Evolutionary conservation across 2,329 filamentous ascomycete species (phyloP), one percentile per base, ranked within the genome.

Genomic region (Geoglossum cookeanum): DNA sequence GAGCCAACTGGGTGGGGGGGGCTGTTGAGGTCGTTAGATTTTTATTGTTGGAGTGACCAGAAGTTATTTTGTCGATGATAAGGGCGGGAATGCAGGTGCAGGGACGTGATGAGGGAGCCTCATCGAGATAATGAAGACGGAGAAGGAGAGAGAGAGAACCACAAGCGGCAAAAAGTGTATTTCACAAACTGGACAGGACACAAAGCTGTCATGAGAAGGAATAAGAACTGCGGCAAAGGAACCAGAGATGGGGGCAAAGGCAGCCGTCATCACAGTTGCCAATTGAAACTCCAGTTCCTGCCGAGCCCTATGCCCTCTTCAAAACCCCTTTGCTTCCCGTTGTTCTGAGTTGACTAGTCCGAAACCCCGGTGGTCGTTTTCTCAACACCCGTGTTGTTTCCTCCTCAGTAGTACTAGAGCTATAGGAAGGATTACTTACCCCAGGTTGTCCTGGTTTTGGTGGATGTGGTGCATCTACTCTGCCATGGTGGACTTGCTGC

Each of bases 1-100:
- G 58, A 98, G 84, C 92, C 92, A 97, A 58, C 79, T 75, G n/a
- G 91, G 90, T 17, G 89, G 83, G 6, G 86, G 81, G 59, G 89
- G 87, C 88, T 94, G 51, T 29, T 44, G 33, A 11, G 33, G 33
- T 22, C 2, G 22, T 22, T 22, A 22, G 22, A 22, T 22, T 22
- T 22, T 22, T 22, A 22, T 22, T 22, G 22, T 22, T 22, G 22
- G 22, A 22, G 22, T 22, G 22, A 22, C 22, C 22, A 22, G 22
- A 2, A 22, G 22, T 22, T 22, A 1, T 22, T 22, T 22, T 22
- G 22, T 22, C 22, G 22, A 22, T 22, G 22, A 22, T 3, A 13
- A 37, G 35, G 35, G 35, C 11, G 35, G 35, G 35, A 37, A 37
- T 7, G 35, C 6, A 37, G 11, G 35, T 37, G 11, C 11, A 37